A percentile compares a stretch with the other conserved stretches of the same genome.
These are phyloP conservation scores for Solanum medicagineum DNA, from an alignment of 257 asterid genomes.

Conservation along the genomic window DNA sequence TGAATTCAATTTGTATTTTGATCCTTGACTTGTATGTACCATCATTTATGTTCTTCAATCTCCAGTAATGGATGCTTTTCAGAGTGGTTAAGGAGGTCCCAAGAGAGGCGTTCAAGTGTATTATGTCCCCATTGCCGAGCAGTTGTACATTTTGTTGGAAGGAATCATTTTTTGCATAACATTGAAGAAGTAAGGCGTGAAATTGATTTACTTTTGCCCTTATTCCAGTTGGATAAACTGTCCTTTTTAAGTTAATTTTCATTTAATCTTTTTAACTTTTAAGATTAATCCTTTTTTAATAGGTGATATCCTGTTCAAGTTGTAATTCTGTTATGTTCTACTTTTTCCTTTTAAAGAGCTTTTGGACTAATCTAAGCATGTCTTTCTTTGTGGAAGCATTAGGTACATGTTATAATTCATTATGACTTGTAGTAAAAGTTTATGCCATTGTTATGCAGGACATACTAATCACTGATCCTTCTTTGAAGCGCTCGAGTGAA, in stretches of 20 bases:
- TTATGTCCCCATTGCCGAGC: conserved; percentile 95
- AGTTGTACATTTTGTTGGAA: conserved; percentile 81
- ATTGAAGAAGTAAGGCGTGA: conserved; percentile 66
- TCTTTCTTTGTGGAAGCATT: not conserved
- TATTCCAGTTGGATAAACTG: not conserved
- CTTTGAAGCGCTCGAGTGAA: conserved; percentile 55
- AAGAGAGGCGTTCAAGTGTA: conserved; percentile 49
- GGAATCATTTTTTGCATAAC: conserved; percentile 81
- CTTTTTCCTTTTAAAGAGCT: not conserved
- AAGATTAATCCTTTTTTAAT: not conserved
- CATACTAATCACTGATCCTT: conserved; percentile 56
- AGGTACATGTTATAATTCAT: not conserved
- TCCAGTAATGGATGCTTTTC: conserved; percentile 97
- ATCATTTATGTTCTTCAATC: conserved; percentile 5
- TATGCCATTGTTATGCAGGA: conserved; percentile 38
- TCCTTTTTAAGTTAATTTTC: not conserved
- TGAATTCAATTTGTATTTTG: not conserved
- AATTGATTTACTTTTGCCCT: not conserved
- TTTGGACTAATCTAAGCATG: not conserved
- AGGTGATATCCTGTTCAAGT: not conserved
- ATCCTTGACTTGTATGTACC: not conserved
- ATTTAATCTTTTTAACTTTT: not conserved
- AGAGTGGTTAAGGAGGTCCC: conserved; percentile 93
- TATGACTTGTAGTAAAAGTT: not conserved
- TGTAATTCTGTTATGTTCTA: not conserved